These are phyloP conservation scores for Boletus mariae DNA, from an alignment of 1,284 basidiomycete species.

Conservation along the genomic window DNA sequence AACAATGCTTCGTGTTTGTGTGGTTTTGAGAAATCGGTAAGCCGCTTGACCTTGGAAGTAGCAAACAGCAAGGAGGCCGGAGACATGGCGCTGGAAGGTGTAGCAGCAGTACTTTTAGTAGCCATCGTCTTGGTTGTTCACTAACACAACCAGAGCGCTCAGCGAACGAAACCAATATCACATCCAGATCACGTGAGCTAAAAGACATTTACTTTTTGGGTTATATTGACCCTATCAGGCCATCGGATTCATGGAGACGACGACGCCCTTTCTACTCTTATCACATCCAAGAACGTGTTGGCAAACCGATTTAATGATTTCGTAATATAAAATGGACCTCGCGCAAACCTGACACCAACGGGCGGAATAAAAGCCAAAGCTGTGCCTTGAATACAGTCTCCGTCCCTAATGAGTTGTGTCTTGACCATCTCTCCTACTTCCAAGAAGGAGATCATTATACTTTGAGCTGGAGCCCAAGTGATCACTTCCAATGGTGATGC, in stretches of 20 bases:
- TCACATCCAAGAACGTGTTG: neutral
- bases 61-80: constrained; percentile 24
- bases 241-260: neutral
- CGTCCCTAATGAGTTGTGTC: neutral
- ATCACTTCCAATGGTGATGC: neutral
- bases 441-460: neutral
- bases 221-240: neutral
- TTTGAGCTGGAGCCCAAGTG: neutral
- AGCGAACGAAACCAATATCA: too few species aligned
- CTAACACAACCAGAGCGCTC: too few species aligned
- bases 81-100: constrained; percentile 11
- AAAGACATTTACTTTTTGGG: too few species aligned
- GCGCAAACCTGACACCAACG: neutral
- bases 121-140: constrained; percentile 13
- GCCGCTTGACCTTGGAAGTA: constrained; percentile 17
- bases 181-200: neutral
- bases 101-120: constrained; percentile 6
- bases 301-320: neutral
- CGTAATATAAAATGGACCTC: neutral
- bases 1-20: constrained; percentile 51
- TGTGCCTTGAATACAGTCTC: too few species aligned
- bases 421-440: neutral
- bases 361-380: too few species aligned
- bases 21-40: constrained; percentile 46
- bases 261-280: neutral